These are phyloP conservation scores for Trichoderma sp. DNA, from an alignment of 2,329 filamentous ascomycete species.

Conservation along the genomic window DNA sequence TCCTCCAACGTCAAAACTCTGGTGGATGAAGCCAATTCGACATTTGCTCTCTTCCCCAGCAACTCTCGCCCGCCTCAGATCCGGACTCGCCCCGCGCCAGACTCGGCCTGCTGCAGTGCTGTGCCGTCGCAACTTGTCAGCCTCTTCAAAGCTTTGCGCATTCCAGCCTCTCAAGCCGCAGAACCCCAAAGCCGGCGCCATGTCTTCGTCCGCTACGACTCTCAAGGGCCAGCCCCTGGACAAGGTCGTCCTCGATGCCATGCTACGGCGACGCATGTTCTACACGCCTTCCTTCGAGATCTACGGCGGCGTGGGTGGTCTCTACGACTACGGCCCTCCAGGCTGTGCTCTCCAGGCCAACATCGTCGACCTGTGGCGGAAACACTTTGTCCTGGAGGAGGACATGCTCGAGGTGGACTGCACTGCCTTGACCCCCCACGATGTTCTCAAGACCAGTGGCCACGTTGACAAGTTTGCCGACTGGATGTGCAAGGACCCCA, in stretches of 20 bases:
- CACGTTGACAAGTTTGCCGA: conserved; percentile 98
- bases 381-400: conserved; percentile 89
- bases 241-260: conserved; percentile 73
- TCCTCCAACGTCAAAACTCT: conserved; percentile 9
- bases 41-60: conserved; percentile 19
- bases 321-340: conserved; percentile 92
- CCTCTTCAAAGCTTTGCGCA: conserved; percentile 31
- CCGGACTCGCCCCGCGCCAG: conserved; percentile 15
- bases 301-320: conserved; percentile 82
- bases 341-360: conserved; percentile 84
- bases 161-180: conserved; percentile 31
- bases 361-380: conserved; percentile 85
- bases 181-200: conserved; percentile 30
- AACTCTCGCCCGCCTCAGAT: conserved; percentile 14
- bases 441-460: conserved; percentile 91
- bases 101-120: conserved; percentile 24
- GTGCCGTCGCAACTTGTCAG: conserved; percentile 31
- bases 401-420: conserved; percentile 96
- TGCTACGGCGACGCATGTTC: conserved; percentile 86
- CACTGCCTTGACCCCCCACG: conserved; percentile 87
- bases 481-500: conserved; percentile 99
- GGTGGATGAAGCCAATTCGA: conserved; percentile 32
- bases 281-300: conserved; percentile 96
- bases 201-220: conserved; percentile 63
- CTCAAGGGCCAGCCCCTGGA: conserved; percentile 89